These are phyloP conservation scores for Flueggea neowawraea DNA, from an alignment of 441 rosid genomes.

Conservation along the genomic window DNA sequence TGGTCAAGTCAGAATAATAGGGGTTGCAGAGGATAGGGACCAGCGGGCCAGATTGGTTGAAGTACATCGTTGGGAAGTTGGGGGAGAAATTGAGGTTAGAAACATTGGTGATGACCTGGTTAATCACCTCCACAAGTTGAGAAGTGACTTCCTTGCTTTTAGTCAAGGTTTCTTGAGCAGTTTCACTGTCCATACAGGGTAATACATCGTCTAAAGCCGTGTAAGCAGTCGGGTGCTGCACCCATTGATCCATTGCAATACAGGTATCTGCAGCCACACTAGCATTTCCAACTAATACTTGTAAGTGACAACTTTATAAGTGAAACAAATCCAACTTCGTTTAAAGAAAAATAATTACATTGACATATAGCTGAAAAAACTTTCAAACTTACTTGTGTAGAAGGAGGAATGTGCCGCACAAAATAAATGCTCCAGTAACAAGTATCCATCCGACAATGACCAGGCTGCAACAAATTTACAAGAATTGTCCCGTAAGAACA, in stretches of 20 bases:
- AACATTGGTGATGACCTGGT: conserved; percentile 80
- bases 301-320: background rate
- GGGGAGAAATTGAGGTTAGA: conserved; percentile 92
- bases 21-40: conserved; percentile 90
- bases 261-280: conserved; percentile 91
- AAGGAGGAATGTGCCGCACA: conserved; percentile 83
- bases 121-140: conserved; percentile 70
- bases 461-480: conserved; percentile 47
- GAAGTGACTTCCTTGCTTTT: conserved; percentile 72
- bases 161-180: conserved; percentile 62
- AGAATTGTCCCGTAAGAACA: background rate
- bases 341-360: background rate
- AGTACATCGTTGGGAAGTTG: conserved; percentile 62
- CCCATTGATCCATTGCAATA: conserved; percentile 85
- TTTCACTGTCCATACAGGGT: conserved; percentile 87
- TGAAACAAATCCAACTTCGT: background rate
- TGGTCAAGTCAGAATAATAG: conserved; percentile 48
- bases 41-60: conserved; percentile 91
- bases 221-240: conserved; percentile 71
- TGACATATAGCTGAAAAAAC: background rate
- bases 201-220: conserved; percentile 84
- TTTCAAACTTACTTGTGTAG: conserved; percentile 71
- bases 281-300: conserved; percentile 4
- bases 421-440: conserved; percentile 79
- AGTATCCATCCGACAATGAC: conserved; percentile 85